phyloP scores from a whole-genome alignment of 1,284 basidiomycete genomes.

The Cronartium ribicola region DNA sequence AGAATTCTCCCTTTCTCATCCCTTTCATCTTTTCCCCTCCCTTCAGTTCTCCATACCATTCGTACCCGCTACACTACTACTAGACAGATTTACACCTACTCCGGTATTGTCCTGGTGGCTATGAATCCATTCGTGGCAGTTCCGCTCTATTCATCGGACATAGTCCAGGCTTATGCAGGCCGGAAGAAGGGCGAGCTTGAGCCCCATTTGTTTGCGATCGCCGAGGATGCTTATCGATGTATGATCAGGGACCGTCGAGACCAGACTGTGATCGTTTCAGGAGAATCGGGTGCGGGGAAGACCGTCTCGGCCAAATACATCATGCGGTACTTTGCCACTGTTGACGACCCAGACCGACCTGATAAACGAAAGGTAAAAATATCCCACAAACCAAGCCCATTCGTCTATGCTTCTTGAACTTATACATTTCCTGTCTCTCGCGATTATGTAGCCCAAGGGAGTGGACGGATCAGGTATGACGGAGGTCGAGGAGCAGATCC shows the following conservation, averaged over 20 bases:
- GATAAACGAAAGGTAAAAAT: constrained; percentile 59
- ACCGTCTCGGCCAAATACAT: constrained; percentile 99
- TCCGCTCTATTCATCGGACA: constrained; percentile 73
- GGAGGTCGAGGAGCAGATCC: constrained; percentile 92
- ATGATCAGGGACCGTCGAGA: constrained; percentile 93
- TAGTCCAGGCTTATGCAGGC: constrained; percentile 95
- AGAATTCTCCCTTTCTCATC: constrained; percentile 10
- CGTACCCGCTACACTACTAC: constrained; percentile 85
- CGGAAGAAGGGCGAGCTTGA: constrained; percentile 88
- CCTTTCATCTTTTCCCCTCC: background rate
- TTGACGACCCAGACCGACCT: constrained; percentile 70
- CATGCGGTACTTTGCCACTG: constrained; percentile 97
- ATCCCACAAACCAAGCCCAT: constrained; percentile 51
- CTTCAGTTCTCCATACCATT: constrained; percentile 86
- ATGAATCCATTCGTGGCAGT: constrained; percentile 82
- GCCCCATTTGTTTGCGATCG: constrained; percentile 97
- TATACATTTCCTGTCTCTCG: background rate
- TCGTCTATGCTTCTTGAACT: background rate
- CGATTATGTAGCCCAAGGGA: constrained; percentile 9
- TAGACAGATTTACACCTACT: constrained; percentile 97
- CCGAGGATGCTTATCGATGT: constrained; percentile 96
- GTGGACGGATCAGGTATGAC: constrained; percentile 58
- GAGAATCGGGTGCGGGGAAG: constrained; percentile 98
- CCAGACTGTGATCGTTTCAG: constrained; percentile 98
- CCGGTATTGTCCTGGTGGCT: constrained; percentile 93